These are phyloP conservation scores for Cercospora nicotianae DNA, from an alignment of 2,329 filamentous ascomycete genomes.

Conservation along the genomic window DNA sequence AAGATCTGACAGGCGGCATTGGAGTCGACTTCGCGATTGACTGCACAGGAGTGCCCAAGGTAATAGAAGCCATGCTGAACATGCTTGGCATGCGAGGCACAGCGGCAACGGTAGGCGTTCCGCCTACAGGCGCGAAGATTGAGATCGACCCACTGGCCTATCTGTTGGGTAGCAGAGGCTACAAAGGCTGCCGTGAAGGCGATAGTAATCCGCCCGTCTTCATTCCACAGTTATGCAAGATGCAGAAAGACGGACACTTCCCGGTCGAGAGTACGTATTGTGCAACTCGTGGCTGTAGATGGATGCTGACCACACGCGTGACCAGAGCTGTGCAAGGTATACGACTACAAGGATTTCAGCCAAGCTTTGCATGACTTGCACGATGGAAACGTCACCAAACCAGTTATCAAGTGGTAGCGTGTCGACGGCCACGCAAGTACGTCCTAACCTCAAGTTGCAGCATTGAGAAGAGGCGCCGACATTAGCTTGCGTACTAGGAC, in stretches of 20 bases:
- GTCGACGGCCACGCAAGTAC: not conserved
- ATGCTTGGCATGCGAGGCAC: slow-evolving; percentile 24
- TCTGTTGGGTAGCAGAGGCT: slow-evolving; percentile 20
- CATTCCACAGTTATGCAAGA: slow-evolving; percentile 22
- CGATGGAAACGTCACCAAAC: slow-evolving; percentile 25
- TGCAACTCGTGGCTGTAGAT: not conserved
- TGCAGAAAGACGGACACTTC: slow-evolving; percentile 26
- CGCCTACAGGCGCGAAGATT: slow-evolving; percentile 25
- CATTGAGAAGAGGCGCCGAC: not conserved
- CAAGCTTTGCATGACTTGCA: slow-evolving; percentile 24
- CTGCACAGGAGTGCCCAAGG: slow-evolving; percentile 23
- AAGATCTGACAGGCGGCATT: slow-evolving; percentile 16
- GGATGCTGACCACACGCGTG: not conserved
- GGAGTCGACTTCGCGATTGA: slow-evolving; percentile 25
- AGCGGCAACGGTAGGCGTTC: slow-evolving; percentile 25
- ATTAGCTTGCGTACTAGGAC: not conserved
- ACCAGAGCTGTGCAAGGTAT: slow-evolving; percentile 23
- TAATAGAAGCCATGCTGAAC: slow-evolving; percentile 26
- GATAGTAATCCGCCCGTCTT: slow-evolving; percentile 21
- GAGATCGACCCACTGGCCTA: slow-evolving; percentile 20
- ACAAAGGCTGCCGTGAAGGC: slow-evolving; percentile 23
- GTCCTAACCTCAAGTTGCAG: not conserved
- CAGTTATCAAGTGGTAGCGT: slow-evolving; percentile 23
- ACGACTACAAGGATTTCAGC: slow-evolving; percentile 27
- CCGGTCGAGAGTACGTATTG: slow-evolving; percentile 22